A percentile compares a stretch with the other conserved stretches of the same genome.
Evolutionary conservation across 2,329 filamentous ascomycete species (phyloP).

Genomic region (Coniochaeta hoffmannii): DNA sequence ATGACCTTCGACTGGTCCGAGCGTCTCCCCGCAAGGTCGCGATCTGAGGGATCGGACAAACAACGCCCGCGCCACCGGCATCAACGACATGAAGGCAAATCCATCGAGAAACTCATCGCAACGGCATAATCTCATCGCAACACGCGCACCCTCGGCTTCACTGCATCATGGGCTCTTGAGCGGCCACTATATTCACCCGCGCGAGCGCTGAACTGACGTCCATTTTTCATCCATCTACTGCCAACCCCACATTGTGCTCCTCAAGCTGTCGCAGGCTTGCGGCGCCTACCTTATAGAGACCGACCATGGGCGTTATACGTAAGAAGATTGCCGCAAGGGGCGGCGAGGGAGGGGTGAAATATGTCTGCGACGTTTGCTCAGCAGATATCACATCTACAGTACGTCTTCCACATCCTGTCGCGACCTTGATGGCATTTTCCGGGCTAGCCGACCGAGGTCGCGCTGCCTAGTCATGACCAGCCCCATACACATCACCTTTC

Average conservation of each 20-base stretch:
- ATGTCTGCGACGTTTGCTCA: constrained; percentile 94
- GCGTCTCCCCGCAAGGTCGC: background rate
- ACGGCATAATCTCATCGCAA: background rate
- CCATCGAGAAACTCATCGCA: background rate
- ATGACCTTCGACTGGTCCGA: background rate
- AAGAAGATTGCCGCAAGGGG: constrained; percentile 87
- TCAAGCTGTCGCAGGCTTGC: background rate
- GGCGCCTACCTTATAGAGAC: background rate
- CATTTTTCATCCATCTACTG: background rate
- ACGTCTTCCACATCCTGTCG: constrained; percentile 28
- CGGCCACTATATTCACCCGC: background rate
- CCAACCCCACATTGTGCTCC: background rate
- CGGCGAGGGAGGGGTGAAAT: constrained; percentile 85
- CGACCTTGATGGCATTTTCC: constrained; percentile 5
- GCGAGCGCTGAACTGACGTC: background rate
- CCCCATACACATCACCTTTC: background rate
- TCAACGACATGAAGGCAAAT: background rate
- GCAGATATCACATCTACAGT: constrained; percentile 96
- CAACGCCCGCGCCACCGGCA: background rate
- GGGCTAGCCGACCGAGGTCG: background rate
- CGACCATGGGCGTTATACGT: constrained; percentile 83
- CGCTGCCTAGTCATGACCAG: background rate
- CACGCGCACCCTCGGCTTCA: background rate
- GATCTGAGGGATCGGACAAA: background rate
- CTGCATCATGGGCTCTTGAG: background rate